These are phyloP conservation scores for Scorias spongiosa DNA, from an alignment of 2,329 filamentous ascomycete genomes.

Conservation along the genomic window DNA sequence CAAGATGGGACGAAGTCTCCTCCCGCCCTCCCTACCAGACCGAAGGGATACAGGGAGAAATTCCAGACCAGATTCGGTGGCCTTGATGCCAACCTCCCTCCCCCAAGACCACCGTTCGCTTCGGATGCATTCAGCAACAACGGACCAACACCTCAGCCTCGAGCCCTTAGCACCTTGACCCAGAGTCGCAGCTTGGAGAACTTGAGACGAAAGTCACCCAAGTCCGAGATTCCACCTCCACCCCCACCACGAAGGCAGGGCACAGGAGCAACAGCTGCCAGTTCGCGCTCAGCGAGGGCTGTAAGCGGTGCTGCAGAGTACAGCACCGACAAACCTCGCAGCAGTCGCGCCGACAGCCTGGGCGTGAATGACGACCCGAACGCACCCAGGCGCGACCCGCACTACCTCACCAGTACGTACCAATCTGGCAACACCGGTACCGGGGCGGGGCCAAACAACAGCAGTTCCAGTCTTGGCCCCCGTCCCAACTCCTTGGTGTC, in stretches of 20 bases:
- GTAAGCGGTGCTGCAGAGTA: background rate
- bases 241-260: background rate
- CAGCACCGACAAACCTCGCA: background rate
- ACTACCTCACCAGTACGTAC: no score
- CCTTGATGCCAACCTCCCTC: constrained; percentile 8
- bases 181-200: background rate
- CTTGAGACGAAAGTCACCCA: background rate
- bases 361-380: background rate
- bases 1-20: background rate
- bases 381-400: background rate
- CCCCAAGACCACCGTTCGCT: constrained; percentile 20
- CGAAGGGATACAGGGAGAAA: background rate
- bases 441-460: background rate
- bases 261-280: background rate
- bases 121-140: constrained; percentile 12
- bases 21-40: background rate
- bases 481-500: constrained; percentile 1
- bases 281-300: background rate
- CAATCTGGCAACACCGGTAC: background rate
- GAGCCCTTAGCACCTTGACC: constrained; percentile 11
- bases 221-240: background rate
- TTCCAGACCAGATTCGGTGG: background rate
- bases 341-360: background rate
- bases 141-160: constrained; percentile 15
- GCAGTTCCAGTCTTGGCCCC: constrained; percentile 5